Evolutionary conservation across 805 yeast genomes (phyloP).

Genomic region (Sugiyamaella boreocaroliniensis): DNA sequence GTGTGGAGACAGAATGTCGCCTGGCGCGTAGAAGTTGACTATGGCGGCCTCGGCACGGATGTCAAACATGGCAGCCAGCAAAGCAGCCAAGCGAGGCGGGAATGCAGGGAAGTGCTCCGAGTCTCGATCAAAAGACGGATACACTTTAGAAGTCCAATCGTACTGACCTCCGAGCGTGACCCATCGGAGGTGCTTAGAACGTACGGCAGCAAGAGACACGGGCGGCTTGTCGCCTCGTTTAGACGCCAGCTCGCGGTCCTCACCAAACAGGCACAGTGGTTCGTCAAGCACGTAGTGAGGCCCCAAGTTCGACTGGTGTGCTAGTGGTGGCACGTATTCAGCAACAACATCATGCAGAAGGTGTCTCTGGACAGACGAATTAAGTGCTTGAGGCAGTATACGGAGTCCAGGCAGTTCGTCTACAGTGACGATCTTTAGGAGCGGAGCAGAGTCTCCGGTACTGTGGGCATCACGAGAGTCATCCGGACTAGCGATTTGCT

Average conservation of each 20-base stretch:
- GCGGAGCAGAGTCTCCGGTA: not conserved
- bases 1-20: conserved; percentile 39
- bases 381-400: conserved; percentile 23
- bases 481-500: not conserved
- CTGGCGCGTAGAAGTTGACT: conserved; percentile 38
- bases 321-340: conserved; percentile 28
- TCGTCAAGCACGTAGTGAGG: conserved; percentile 26
- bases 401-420: conserved; percentile 32
- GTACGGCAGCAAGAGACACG: conserved; percentile 15
- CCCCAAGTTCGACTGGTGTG: conserved; percentile 30
- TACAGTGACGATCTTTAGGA: conserved; percentile 15
- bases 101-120: conserved; percentile 27
- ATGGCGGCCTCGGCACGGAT: conserved; percentile 37
- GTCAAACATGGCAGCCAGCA: conserved; percentile 22
- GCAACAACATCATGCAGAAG: conserved; percentile 27
- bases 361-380: conserved; percentile 25
- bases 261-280: conserved; percentile 28
- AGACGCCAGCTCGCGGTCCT: conserved; percentile 3
- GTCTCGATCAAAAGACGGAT: conserved; percentile 34
- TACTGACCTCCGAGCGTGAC: conserved; percentile 42
- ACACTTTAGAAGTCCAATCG: conserved; percentile 38
- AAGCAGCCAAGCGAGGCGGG: conserved; percentile 24
- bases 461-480: not conserved
- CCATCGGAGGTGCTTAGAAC: conserved; percentile 36
- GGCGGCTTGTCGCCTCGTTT: conserved; percentile 14